Conservation (phyloP, 495 filamentous ascomycete genomes). For the Hypoxylon perforatum region DNA sequence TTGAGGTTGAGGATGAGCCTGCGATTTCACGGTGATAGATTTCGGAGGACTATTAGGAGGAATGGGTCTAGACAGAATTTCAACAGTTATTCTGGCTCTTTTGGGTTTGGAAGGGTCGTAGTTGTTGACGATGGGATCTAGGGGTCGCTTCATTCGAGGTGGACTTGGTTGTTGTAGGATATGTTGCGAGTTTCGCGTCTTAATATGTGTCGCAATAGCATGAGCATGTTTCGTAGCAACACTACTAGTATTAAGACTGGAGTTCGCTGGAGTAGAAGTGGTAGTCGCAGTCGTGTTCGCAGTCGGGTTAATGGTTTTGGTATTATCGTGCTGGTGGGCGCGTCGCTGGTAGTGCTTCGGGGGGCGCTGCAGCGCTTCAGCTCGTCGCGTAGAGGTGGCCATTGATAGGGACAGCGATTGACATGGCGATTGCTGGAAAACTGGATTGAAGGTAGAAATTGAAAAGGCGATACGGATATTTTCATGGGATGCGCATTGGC, state of each 20-base stretch:
- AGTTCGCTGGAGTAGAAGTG: not conserved
- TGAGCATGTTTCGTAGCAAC: slow-evolving; percentile 35
- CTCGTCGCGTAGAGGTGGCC: slow-evolving; percentile 51
- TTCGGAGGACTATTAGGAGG: slow-evolving; percentile 36
- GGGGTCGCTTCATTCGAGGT: slow-evolving; percentile 48
- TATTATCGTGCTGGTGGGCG: slow-evolving; percentile 28
- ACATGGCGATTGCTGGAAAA: slow-evolving; percentile 45
- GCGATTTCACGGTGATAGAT: slow-evolving; percentile 49
- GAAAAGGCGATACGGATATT: slow-evolving; percentile 10
- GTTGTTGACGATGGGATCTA: slow-evolving; percentile 46
- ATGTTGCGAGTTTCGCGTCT: slow-evolving; percentile 41
- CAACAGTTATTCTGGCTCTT: slow-evolving; percentile 52
- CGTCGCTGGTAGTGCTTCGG: slow-evolving; percentile 37
- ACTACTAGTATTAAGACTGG: slow-evolving; percentile 26
- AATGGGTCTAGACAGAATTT: slow-evolving; percentile 49
- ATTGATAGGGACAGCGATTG: slow-evolving; percentile 42
- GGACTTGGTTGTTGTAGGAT: slow-evolving; percentile 35
- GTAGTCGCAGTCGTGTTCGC: not conserved
- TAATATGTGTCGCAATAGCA: slow-evolving; percentile 36
- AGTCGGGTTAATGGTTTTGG: not conserved
- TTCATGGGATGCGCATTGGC: slow-evolving; percentile 32
- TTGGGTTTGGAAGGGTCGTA: slow-evolving; percentile 50
- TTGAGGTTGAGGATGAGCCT: slow-evolving; percentile 36
- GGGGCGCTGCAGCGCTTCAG: slow-evolving; percentile 48
- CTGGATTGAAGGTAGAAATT: slow-evolving; percentile 28